Base-by-base conservation (phyloP, 2,329 filamentous ascomycete genomes). In the Cyphellophora europaea region DNA sequence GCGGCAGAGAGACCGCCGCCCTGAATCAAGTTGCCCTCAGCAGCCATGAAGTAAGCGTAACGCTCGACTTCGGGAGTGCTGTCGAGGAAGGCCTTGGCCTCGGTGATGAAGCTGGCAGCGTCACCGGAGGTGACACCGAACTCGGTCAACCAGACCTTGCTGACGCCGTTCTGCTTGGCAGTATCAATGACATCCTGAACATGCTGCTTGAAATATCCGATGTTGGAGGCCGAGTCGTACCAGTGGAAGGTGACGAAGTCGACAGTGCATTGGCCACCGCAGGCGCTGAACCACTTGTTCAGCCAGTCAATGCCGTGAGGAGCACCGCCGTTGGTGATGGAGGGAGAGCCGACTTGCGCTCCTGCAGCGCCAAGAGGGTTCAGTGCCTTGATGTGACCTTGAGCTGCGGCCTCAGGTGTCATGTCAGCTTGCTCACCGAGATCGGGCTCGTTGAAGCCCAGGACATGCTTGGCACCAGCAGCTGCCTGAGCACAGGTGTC, bases 381-480 rank as follows among this genome's bases (percentile, higher is more conserved):
- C 49, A 66, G 59, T 49, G 60, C 56, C 17, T 53, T 36, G 30
- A 48, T 48, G 50, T 62, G 63, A 39, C 49, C 46, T 11, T 36
- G 27, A 18, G 55, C 62, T 18, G 63, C 63, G 5, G 56, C 53
- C 6, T 44, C 19, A 12, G 59, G 53, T 25, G 49, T 44, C 49
- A 66, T 59, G 44, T 51, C 48, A 30, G 63, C 50, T 47, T 66
- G 63, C 2, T 43, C 42, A 35, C 40, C 6, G 6, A 53, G 49
- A 44, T 67, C 64, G 16, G 64, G 64, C 45, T 67, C 64, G 50
- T 67, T 67, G 55, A 67, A 66, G 21, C 55, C 57, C 30, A 67
- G 45, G 19, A 65, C 51, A 40, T 62, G 56, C 16, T 43, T 49
- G 18, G 50, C 46, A 6, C 65, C 52, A 1, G 37, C 32, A 5